Base-by-base conservation (phyloP, 352 stramenopile genomes). In the Thraustochytrium sp. region DNA sequence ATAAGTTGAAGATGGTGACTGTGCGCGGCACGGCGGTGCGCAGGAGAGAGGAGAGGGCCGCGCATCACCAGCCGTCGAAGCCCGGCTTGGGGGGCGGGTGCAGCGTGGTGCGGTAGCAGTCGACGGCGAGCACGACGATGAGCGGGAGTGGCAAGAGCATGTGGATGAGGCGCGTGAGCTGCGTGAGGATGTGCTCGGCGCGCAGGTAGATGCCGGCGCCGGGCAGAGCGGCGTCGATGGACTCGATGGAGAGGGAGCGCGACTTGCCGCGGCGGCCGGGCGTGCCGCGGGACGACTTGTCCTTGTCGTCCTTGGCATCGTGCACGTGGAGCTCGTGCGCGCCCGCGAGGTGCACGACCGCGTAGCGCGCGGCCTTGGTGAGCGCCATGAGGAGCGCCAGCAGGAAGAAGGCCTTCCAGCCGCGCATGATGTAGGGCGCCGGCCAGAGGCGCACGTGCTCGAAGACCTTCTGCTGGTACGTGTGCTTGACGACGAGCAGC, bases 401-500 rank as follows among this genome's bases (percentile, higher is more conserved):
- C 9, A 64, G 44, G 37, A 42, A 16, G 9, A 42, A n/a, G 18
- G 68, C 68, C 18, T 23, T 46, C 44, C 46, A 80, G 13, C 68
- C 68, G 44, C 26, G 31, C 13, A 64, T 13, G 38, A 80, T 80
- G 34, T 63, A 80, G 51, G n/a, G 23, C 23, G 48, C 48, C 18
- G 68, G 68, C 5, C 11, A 21, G 38, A 80, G 46, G 18, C 76
- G 34, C 68, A 75, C 51, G 53, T 21, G 37, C 21, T 26, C 5
- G 38, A 80, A 80, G 44, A 80, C 9, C 1, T 26, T 9, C 38
- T 80, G 44, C 51, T 61, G 37, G 68, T 65, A 48, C 18, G 53
- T 80, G 44, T 80, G 68, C 68, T 80, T 80, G 23, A 53, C 68
- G 4, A 80, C 68, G 21, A 80, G 38, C 11, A 80, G 68, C 18